phyloP scores from a whole-genome alignment of 2,329 filamentous ascomycete species.

The Penicillium verrucosum region DNA sequence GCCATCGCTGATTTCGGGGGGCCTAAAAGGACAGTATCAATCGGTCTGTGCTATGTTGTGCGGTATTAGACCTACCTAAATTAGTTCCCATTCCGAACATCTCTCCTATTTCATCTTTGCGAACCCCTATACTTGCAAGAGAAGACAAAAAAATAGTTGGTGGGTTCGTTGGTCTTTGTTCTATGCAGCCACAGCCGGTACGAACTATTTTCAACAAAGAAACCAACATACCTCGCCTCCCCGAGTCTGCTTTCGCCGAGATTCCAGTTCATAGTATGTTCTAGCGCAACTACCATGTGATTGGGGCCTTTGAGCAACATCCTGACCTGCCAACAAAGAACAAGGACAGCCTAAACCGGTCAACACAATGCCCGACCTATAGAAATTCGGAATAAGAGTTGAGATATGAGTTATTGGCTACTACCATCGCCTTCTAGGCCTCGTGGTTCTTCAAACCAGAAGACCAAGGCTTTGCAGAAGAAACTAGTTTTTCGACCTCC shows the following conservation, averaged over 20 bases:
- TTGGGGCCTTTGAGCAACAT: neutral
- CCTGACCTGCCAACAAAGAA: neutral
- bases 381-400: neutral
- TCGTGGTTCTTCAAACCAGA: neutral
- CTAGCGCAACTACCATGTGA: neutral
- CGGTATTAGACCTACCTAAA: neutral
- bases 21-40: neutral
- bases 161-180: neutral
- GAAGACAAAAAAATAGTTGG: neutral
- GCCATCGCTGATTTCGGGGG: slow-evolving; percentile 7
- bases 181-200: neutral
- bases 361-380: slow-evolving; percentile 2
- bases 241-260: neutral
- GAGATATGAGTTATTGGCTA: slow-evolving; percentile 7
- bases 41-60: neutral
- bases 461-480: neutral
- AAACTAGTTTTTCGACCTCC: slow-evolving; percentile 5
- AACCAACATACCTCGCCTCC: neutral
- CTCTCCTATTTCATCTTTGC: neutral
- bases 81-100: neutral
- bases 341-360: neutral
- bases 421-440: slow-evolving; percentile 1
- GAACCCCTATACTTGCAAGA: neutral
- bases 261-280: neutral
- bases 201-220: slow-evolving; percentile 2